Conservation (phyloP, 352 stramenopile genomes). For the Phytopythium oedochilum region DNA sequence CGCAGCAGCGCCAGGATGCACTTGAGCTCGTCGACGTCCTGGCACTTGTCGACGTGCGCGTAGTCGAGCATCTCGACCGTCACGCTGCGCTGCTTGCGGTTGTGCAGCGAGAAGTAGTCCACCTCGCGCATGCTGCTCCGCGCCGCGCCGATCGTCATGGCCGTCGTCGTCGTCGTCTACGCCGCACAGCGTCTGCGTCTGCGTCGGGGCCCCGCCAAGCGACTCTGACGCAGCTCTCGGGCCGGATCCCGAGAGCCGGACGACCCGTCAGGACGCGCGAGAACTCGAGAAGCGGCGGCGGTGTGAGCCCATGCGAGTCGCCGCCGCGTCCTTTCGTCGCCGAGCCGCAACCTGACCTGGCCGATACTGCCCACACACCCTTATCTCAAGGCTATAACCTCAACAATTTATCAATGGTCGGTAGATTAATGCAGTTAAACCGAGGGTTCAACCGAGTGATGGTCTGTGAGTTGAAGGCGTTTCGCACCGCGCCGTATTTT, state of each 20-base stretch:
- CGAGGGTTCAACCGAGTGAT: too few species aligned
- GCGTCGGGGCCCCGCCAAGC: neutral
- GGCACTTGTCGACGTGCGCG: slow-evolving; percentile 81
- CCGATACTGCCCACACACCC: too few species aligned
- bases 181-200: neutral
- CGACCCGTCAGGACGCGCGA: neutral
- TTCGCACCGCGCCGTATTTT: slow-evolving; percentile 8
- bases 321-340: slow-evolving; percentile 1
- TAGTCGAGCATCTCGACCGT: slow-evolving; percentile 92
- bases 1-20: slow-evolving; percentile 81
- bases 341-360: too few species aligned
- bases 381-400: too few species aligned
- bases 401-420: too few species aligned
- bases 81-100: slow-evolving; percentile 59
- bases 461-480: slow-evolving; percentile 28
- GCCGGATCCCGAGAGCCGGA: neutral
- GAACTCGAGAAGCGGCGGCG: neutral
- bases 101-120: slow-evolving; percentile 79
- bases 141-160: slow-evolving; percentile 29
- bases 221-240: neutral
- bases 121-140: slow-evolving; percentile 16
- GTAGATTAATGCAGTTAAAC: too few species aligned
- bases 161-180: neutral
- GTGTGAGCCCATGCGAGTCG: neutral
- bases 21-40: slow-evolving; percentile 81